These are phyloP conservation scores for Aureococcus anophagefferens DNA, from an alignment of 108 stramenopile species.

Conservation along the genomic window DNA sequence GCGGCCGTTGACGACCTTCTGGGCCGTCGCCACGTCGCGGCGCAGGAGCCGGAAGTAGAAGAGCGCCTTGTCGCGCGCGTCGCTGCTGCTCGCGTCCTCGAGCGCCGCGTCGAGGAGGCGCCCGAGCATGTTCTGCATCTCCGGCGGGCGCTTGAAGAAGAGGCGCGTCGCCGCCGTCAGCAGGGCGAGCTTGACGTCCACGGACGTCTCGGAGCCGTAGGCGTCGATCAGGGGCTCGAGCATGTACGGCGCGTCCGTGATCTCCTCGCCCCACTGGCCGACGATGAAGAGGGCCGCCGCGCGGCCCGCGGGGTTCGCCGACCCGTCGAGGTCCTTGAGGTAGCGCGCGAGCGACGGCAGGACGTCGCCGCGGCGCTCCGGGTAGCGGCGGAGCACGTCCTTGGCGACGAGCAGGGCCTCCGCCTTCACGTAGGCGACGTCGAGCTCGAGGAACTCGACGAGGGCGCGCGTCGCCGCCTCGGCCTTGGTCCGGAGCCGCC, in stretches of 20 bases:
- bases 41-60: conserved; percentile 88
- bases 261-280: conserved; percentile 87
- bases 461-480: conserved; percentile 72
- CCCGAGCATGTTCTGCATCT: conserved; percentile 88
- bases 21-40: conserved; percentile 61
- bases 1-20: conserved; percentile 51
- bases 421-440: conserved; percentile 63
- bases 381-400: conserved; percentile 69
- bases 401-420: conserved; percentile 73
- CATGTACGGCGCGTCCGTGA: conserved; percentile 90
- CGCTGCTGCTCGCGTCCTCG: conserved; percentile 77
- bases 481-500: conserved; percentile 61
- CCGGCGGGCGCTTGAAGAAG: conserved; percentile 94
- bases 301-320: conserved; percentile 63
- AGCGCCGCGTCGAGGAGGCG: conserved; percentile 76
- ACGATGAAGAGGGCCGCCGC: conserved; percentile 84
- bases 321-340: conserved; percentile 53
- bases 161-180: conserved; percentile 82
- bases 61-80: conserved; percentile 93
- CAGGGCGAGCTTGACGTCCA: conserved; percentile 69
- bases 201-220: conserved; percentile 44
- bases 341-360: conserved; percentile 71
- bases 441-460: conserved; percentile 79
- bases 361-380: conserved; percentile 53
- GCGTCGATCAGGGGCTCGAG: conserved; percentile 73